Evolutionary conservation across 2,329 filamentous ascomycete species (phyloP).

Genomic region (Coniella lustricola): DNA sequence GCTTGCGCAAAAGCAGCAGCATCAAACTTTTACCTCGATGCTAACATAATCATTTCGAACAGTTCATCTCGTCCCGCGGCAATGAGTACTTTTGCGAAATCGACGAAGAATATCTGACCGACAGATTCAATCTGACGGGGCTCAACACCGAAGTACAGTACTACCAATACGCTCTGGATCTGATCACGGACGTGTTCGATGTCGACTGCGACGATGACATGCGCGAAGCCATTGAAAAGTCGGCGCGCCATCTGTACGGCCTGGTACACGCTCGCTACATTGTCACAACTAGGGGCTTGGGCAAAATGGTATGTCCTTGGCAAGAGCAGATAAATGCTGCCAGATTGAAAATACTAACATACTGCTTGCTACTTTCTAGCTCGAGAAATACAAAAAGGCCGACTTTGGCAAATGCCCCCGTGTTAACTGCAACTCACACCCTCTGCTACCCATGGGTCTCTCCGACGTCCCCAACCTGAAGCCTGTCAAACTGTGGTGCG

Average conservation of each 20-base stretch:
- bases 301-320: slow-evolving; percentile 74
- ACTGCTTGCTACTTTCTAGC: slow-evolving; percentile 43
- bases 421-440: slow-evolving; percentile 89
- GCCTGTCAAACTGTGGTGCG: slow-evolving; percentile 94
- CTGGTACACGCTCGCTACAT: slow-evolving; percentile 95
- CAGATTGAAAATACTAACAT: not conserved
- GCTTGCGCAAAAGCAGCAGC: not conserved
- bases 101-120: slow-evolving; percentile 96
- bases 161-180: slow-evolving; percentile 96
- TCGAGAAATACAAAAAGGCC: slow-evolving; percentile 97
- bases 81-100: slow-evolving; percentile 99
- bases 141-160: slow-evolving; percentile 97
- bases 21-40: not conserved
- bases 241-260: slow-evolving; percentile 88
- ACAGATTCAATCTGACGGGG: slow-evolving; percentile 95
- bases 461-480: slow-evolving; percentile 82
- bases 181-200: slow-evolving; percentile 97
- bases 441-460: slow-evolving; percentile 88
- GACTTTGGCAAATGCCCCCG: slow-evolving; percentile 98
- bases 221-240: slow-evolving; percentile 96
- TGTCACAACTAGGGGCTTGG: slow-evolving; percentile 85
- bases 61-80: slow-evolving; percentile 97
- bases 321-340: not conserved
- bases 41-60: slow-evolving; percentile 8
- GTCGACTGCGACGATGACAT: slow-evolving; percentile 98